Conservation (phyloP, 305 asterid genomes). For the Fraxinus nigra region DNA sequence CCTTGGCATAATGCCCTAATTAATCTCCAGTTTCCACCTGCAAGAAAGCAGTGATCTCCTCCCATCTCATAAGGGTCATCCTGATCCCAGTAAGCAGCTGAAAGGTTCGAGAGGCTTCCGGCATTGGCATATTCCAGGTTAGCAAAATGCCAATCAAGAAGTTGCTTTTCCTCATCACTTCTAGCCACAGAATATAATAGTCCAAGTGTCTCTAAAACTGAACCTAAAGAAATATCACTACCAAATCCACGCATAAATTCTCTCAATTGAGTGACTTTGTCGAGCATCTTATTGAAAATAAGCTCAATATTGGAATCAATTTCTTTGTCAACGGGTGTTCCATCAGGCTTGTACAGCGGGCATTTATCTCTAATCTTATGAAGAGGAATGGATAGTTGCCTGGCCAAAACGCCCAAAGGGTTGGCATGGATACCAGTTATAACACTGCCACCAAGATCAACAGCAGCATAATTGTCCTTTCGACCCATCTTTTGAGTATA, state of each 20-base stretch:
- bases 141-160: constrained; percentile 81
- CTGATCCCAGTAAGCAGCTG: constrained; percentile 86
- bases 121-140: constrained; percentile 84
- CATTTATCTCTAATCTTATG: constrained; percentile 76
- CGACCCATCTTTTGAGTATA: constrained; percentile 68
- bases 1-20: constrained; percentile 61
- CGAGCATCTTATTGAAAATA: constrained; percentile 67
- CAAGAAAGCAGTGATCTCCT: constrained; percentile 88
- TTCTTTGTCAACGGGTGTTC: constrained; percentile 52
- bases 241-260: constrained; percentile 49
- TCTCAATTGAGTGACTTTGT: constrained; percentile 58
- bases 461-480: constrained; percentile 52
- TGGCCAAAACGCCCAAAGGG: constrained; percentile 77
- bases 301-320: constrained; percentile 59
- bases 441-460: constrained; percentile 83
- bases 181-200: constrained; percentile 58
- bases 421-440: constrained; percentile 81
- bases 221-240: constrained; percentile 60
- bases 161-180: constrained; percentile 62
- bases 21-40: constrained; percentile 70
- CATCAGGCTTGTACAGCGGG: constrained; percentile 75
- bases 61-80: constrained; percentile 93
- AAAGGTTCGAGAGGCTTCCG: constrained; percentile 69
- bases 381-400: constrained; percentile 71
- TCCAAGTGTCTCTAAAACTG: constrained; percentile 59